Base-by-base conservation (phyloP, 2,329 filamentous ascomycete species). In the Colletotrichum nymphaeae region DNA sequence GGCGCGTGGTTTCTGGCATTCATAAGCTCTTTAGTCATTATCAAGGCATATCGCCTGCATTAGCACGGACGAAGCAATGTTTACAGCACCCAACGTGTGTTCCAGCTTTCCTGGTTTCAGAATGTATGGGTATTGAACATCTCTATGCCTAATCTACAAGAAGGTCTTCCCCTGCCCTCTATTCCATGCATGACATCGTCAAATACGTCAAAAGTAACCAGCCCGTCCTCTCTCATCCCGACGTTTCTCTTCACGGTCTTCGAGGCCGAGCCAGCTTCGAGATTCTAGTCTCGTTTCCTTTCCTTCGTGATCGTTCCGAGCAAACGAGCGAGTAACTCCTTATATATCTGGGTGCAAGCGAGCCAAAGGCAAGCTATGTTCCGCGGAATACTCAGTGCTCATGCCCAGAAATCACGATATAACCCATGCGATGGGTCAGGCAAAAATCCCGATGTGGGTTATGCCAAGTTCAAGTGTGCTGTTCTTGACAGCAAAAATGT, bases 71-170 rank as follows among this genome's bases (percentile, higher is more conserved):
- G 32, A 22, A n/a, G 24, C 28, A 24, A 57, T 26, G 32, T 57
- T 32, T 32, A 22, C 32, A 16, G 35, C 56, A 53, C n/a, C 8
- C 24, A 65, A 26, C 35, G 7, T 14, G 16, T 19, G 6, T 16
- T 4, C 32, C 1, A 19, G 12, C 6, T 26, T 62, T 55, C 28
- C 28, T 49, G 26, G 49, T 53, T 60, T 56, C 67, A 65, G 57
- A 55, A 73, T 66, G 62, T 73, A 71, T 70, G 71, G 71, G 71
- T 73, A 73, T 71, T 70, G 56, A 70, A 60, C 67, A 60, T 65
- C 67, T 71, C 59, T 66, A 73, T 56, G 62, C 56, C 53, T 71
- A 71, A 66, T 73, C 71, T 73, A 73, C 71, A 73, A 56, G 62
- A 63, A 64, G 58, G 53, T 70, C 32, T 63, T 26, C 30, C 49